Conservation (phyloP, 306 rosid genomes). For the Citrullus amarus region DNA sequence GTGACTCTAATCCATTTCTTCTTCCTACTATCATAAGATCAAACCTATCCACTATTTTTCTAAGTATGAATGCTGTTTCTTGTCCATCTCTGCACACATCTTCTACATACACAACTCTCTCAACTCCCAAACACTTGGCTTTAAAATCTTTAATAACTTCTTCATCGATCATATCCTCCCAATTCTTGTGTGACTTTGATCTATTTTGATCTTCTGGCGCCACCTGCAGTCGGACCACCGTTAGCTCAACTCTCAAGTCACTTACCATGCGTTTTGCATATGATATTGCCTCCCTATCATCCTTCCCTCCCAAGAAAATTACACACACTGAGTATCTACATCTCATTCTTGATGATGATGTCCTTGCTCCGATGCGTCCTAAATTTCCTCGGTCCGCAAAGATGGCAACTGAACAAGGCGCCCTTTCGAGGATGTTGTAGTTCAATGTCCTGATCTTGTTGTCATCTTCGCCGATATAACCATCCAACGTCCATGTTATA, state of each 20-base stretch:
- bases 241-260: constrained; percentile 16
- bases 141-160: constrained; percentile 6
- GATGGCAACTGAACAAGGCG: constrained; percentile 62
- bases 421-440: constrained; percentile 29
- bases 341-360: background rate
- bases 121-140: background rate
- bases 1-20: constrained; percentile 20
- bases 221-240: constrained; percentile 3
- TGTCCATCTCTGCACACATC: constrained; percentile 12
- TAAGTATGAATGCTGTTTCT: constrained; percentile 2
- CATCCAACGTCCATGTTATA: constrained; percentile 36
- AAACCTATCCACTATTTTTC: constrained; percentile 15
- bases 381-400: constrained; percentile 31
- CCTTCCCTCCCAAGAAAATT: constrained; percentile 59
- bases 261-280: constrained; percentile 29
- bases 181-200: background rate
- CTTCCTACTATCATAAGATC: constrained; percentile 56
- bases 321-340: constrained; percentile 19
- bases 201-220: background rate
- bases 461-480: constrained; percentile 33
- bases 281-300: constrained; percentile 50
- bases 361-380: constrained; percentile 11
- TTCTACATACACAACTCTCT: background rate
- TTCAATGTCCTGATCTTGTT: constrained; percentile 29
- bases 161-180: constrained; percentile 5